Base-by-base conservation (phyloP, 2,329 filamentous ascomycete genomes). In the Knufia petricola region DNA sequence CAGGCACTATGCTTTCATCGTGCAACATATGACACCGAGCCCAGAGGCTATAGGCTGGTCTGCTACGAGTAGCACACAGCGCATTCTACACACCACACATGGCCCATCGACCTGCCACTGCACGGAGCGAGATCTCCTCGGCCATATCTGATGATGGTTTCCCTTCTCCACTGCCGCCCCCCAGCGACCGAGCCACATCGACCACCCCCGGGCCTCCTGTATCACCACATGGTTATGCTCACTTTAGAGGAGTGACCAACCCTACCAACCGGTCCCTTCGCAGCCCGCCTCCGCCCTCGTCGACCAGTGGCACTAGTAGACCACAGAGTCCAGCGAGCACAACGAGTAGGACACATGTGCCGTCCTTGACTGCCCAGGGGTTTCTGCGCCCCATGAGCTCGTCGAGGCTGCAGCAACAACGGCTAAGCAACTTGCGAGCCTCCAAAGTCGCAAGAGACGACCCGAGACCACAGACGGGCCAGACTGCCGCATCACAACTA, bases 371-470 rank as follows among this genome's bases (percentile, higher is more conserved):
- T 2, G 88, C 87, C 13, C 85, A 90, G 61, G 90, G 87, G 47
- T 96, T 98, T 70, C 95, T 94, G 63, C 84, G 84, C 19, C 92
- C 92, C 32, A 94, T 98, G 87, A 96, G 89, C 69, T 94, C 90
- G 20, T 88, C 95, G 64, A 84, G 87, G 64, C 73, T 96, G 44
- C 90, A 96, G 68, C 88, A 88, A 48, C 92, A 96, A 67, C 77
- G 90, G 64, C 81, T 82, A 54, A 78, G 73, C 57, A 71, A 72
- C 40, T 74, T 72, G 31, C 66, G 61, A 50, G 55, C 55, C 32
- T 30, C 44, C n/a, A 38, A 24, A 39, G 32, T 34, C 4, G 23
- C 44, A 13, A 15, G 61, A 54, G 67, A 63, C 38, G 65, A 63
- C 49, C 60, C 51, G 40, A 53, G 55, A 24, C 49, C 52, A 19